Conservation (phyloP, 2,329 filamentous ascomycete species). For the Ustilaginoidea virens region DNA sequence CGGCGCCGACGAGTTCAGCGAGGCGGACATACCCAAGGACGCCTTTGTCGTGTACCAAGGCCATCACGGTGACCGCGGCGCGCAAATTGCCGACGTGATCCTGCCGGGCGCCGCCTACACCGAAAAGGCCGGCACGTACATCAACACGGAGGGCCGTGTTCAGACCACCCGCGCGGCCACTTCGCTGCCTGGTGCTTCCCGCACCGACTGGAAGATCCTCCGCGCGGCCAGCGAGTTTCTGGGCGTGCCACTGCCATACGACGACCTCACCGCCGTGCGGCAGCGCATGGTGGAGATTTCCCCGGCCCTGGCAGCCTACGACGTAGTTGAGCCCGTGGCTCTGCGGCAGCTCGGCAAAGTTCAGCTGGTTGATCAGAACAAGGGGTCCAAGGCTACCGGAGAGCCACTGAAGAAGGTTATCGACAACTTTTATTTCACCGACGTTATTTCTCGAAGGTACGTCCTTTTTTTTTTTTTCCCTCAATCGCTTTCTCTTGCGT, state of each 20-base stretch:
- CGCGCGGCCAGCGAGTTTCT: constrained; percentile 87
- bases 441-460: constrained; percentile 89
- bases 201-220: constrained; percentile 98
- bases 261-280: constrained; percentile 75
- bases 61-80: constrained; percentile 89
- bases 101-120: constrained; percentile 93
- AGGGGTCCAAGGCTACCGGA: constrained; percentile 61
- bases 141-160: constrained; percentile 95
- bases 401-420: constrained; percentile 69
- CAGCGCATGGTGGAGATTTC: constrained; percentile 94
- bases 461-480: constrained; percentile 21
- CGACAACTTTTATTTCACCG: constrained; percentile 97
- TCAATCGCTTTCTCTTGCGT: too few species aligned
- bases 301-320: constrained; percentile 77
- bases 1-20: constrained; percentile 79
- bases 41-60: constrained; percentile 97
- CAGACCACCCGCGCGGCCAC: constrained; percentile 89
- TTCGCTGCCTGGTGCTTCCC: constrained; percentile 71
- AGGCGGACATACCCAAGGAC: constrained; percentile 80
- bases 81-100: constrained; percentile 83
- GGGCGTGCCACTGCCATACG: constrained; percentile 73
- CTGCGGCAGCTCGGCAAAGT: constrained; percentile 71
- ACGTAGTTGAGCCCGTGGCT: constrained; percentile 72
- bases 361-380: constrained; percentile 92
- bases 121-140: constrained; percentile 88